Base-by-base conservation (phyloP, 2,329 filamentous ascomycete species). In the Fusarium anguioides region DNA sequence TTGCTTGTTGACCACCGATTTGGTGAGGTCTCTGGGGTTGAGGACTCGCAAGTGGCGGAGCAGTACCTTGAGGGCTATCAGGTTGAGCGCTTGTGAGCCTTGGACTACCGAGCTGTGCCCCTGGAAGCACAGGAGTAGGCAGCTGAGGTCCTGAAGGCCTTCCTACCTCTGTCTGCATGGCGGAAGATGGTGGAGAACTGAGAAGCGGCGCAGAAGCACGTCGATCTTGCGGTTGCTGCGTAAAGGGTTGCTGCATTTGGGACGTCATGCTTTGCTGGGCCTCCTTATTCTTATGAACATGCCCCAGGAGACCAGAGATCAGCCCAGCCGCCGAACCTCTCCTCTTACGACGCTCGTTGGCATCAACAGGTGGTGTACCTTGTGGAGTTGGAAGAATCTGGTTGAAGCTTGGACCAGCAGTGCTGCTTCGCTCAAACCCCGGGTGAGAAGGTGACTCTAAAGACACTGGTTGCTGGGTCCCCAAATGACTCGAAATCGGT, bases 291-390 rank as follows among this genome's bases (percentile, higher is more conserved):
- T 64, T 75, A 9, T 68, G 64, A 12, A 61, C 64, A 27, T 70
- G 74, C 4, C 75, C 75, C 18, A 78, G 37, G 11, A 78, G 59
- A 4, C 72, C 72, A 5, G 74, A 75, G 18, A 78, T 63, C 23
- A 79, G 59, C 14, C 68, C 73, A 12, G 75, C 69, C 6, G 75
- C 68, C 9, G 77, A 78, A 15, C 72, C 67, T 31, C 76, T 71
- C 46, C 76, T 71, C 24, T 68, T 66, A 6, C 72, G 72, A 15
- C 71, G 72, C 23, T 72, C 66, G 5, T 58, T 29, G 17, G 52
- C 27, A n/a, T 66, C 50, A 17, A 48, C 53, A 5, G 47, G 47
- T 17, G 52, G 54, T 15, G 49, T 40, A n/a, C 35, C 40, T n/a
- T 24, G 18, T 7, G 58, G 50, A 20, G 35, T 35, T 15, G 61